Evolutionary conservation across 2,329 filamentous ascomycete species (phyloP).

Genomic region (Fusarium virguliforme): DNA sequence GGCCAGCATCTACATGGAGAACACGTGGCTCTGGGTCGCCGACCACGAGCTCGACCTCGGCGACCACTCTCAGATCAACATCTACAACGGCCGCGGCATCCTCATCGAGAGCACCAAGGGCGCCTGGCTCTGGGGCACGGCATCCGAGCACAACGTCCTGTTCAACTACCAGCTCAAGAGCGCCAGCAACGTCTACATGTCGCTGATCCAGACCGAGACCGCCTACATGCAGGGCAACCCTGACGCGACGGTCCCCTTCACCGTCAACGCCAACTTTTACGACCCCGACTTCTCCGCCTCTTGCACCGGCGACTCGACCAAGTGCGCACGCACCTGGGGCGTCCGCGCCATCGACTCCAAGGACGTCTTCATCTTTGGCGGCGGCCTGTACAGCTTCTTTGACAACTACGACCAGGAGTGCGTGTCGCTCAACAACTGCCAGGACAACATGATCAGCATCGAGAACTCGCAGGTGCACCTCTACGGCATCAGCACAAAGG

Average conservation of each 20-base stretch:
- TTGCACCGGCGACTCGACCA: constrained; percentile 64
- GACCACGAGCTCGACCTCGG: constrained; percentile 88
- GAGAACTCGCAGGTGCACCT: constrained; percentile 78
- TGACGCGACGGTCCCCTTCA: constrained; percentile 77
- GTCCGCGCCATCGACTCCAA: constrained; percentile 78
- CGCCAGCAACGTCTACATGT: constrained; percentile 86
- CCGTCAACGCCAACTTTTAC: constrained; percentile 68
- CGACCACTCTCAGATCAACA: constrained; percentile 84
- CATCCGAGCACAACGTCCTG: constrained; percentile 76
- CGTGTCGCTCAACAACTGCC: constrained; percentile 78
- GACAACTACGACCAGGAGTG: constrained; percentile 85
- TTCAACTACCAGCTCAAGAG: constrained; percentile 90
- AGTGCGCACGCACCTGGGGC: constrained; percentile 83
- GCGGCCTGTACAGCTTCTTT: constrained; percentile 86
- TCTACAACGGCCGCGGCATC: constrained; percentile 91
- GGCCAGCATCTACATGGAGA: constrained; percentile 85
- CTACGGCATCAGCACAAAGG: constrained; percentile 82
- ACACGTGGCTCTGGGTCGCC: constrained; percentile 91
- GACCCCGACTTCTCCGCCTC: constrained; percentile 78
- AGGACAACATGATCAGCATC: constrained; percentile 83
- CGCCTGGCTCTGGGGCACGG: constrained; percentile 86
- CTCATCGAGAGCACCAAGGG: constrained; percentile 82
- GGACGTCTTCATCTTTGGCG: constrained; percentile 79
- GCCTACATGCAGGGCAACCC: constrained; percentile 91
- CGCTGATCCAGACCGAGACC: constrained; percentile 89